Base-by-base conservation (phyloP, 257 asterid genomes). In the Verbena officinalis region DNA sequence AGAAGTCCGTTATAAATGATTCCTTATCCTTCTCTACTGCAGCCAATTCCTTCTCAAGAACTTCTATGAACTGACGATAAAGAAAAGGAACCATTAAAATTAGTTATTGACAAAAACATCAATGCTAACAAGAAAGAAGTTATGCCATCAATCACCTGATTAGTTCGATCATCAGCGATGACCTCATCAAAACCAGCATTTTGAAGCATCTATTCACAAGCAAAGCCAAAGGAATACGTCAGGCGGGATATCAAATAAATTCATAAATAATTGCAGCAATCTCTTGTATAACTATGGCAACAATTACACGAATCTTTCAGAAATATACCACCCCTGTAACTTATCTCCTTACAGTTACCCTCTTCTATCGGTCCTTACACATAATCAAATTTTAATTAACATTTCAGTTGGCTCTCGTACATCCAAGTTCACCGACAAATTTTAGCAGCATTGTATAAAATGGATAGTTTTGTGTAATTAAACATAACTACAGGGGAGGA, bases 111-210 rank as follows among this genome's bases (percentile, higher is more conserved):
- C 33, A 27, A 27, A 5, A 44, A 44, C 17, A 44, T 7, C 8
- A 1, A 14, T 44, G 3, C 27, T 16, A 67, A 40, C 15, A 21
- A 20, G 19, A 17, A 15, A 30, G 27, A 58, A 27, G 7, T 52
- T 2, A 42, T 19, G 65, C 46, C 54, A 23, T 23, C 8, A 40
- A 55, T 62, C 36, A 94, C 99, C 97, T 94, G 97, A 53, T 83
- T 81, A 49, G 99, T 86, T 69, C 94, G 91, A 78, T 94, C 98
- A 80, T 94, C 96, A 31, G 95, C 95, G 76, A 80, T 62, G 44
- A 94, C 99, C 39, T 90, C 88, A 33, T 64, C 76, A 71, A 90
- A 94, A 59, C 97, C 97, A 52, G 96, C 96, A 80, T 88, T 91
- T 42, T 74, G 70, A 53, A 94, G 97, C 96, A 94, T 94, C 99